These are phyloP conservation scores for Starmera caribaea DNA, from an alignment of 805 yeast genomes.

Conservation along the genomic window DNA sequence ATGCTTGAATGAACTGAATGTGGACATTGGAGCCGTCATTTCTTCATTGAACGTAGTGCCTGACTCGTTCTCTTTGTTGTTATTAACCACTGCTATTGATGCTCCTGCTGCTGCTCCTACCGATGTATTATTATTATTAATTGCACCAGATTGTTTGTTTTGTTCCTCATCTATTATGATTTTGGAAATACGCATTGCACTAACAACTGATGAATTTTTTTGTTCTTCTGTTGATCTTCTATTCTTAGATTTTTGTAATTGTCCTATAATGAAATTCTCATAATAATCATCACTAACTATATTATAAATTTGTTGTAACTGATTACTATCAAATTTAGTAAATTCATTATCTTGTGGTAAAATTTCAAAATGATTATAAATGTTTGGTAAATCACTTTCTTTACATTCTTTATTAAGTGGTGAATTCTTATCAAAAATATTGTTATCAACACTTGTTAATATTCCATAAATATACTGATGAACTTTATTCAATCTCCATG, in stretches of 20 bases:
- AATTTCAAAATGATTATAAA: constrained; percentile 10
- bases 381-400: constrained; percentile 2
- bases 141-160: not conserved
- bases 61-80: no score
- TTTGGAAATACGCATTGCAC: not conserved
- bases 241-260: not conserved
- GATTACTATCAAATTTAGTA: constrained; percentile 8
- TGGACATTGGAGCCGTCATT: no score
- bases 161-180: not conserved
- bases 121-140: no score
- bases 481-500: constrained; percentile 53
- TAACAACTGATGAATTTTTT: no score
- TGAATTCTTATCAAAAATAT: constrained; percentile 17
- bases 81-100: not conserved
- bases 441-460: constrained; percentile 21
- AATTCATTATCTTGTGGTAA: constrained; percentile 19
- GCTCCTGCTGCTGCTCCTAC: not conserved
- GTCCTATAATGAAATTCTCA: not conserved
- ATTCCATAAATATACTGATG: constrained; percentile 31
- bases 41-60: no score
- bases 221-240: not conserved
- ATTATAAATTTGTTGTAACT: constrained; percentile 13
- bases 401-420: constrained; percentile 11
- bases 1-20: no score
- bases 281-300: constrained; percentile 1